phyloP scores from a whole-genome alignment of 2,329 filamentous ascomycete species.

The Diaporthe velutina region DNA sequence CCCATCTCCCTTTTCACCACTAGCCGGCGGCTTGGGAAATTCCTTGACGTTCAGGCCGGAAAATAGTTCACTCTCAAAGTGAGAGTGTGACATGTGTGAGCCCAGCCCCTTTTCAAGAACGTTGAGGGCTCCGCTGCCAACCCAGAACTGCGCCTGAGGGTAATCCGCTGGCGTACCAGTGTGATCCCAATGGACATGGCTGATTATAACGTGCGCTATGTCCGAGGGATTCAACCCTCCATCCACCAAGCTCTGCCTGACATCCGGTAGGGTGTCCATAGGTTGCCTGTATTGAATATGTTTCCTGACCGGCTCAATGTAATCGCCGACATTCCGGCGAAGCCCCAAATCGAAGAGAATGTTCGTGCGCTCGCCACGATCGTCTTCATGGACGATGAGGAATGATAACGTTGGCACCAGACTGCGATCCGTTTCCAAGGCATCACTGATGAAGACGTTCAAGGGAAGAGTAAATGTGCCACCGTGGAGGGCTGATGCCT shows the following conservation, averaged over 20 bases:
- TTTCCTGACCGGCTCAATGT: constrained; percentile 56
- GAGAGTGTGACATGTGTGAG: constrained; percentile 45
- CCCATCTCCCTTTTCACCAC: neutral
- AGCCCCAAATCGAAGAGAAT: constrained; percentile 68
- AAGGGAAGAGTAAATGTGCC: constrained; percentile 62
- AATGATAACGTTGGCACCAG: constrained; percentile 68
- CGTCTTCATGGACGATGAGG: constrained; percentile 59
- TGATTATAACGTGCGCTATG: constrained; percentile 55
- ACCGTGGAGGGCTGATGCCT: constrained; percentile 52
- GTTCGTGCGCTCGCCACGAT: constrained; percentile 47
- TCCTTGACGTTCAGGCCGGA: constrained; percentile 54
- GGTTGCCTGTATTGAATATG: constrained; percentile 61
- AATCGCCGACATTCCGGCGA: constrained; percentile 57
- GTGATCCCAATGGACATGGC: constrained; percentile 71
- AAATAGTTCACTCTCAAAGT: constrained; percentile 49
- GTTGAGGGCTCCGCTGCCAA: constrained; percentile 61
- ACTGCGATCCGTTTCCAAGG: constrained; percentile 55
- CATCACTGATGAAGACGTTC: constrained; percentile 58
- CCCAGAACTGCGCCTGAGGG: constrained; percentile 59
- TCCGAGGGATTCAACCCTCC: constrained; percentile 40
- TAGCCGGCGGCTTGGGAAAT: constrained; percentile 50
- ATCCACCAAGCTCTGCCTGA: constrained; percentile 51
- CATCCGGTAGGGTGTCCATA: constrained; percentile 57
- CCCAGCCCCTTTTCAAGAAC: constrained; percentile 52
- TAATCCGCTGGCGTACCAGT: constrained; percentile 68